Conservation (phyloP, 306 rosid species). For the Comarum palustre region DNA sequence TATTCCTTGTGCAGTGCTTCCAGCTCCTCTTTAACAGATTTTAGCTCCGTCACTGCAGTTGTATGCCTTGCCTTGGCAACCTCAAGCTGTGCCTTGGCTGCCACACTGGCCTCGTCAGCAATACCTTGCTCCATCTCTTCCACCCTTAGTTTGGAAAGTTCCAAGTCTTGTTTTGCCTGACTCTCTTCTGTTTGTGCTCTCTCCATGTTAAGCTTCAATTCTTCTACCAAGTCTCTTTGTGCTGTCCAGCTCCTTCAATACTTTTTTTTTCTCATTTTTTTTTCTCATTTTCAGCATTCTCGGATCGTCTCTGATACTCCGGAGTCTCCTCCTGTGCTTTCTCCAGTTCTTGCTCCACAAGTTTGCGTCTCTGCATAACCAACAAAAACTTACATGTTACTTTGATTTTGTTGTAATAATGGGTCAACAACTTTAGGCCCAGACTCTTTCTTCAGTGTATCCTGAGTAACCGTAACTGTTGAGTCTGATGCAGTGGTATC, state of each 20-base stretch:
- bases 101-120: slow-evolving; percentile 92
- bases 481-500: slow-evolving; percentile 20
- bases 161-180: slow-evolving; percentile 95
- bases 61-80: slow-evolving; percentile 86
- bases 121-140: slow-evolving; percentile 99
- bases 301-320: slow-evolving; percentile 59
- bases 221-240: slow-evolving; percentile 86
- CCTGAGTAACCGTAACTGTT: slow-evolving; percentile 2
- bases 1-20: slow-evolving; percentile 61
- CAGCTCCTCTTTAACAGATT: slow-evolving; percentile 76
- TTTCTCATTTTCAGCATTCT: slow-evolving; percentile 60
- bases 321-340: slow-evolving; percentile 75
- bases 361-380: slow-evolving; percentile 66
- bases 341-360: slow-evolving; percentile 86
- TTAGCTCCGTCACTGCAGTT: slow-evolving; percentile 74
- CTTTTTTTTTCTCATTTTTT: slow-evolving; percentile 47
- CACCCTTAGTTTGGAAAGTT: slow-evolving; percentile 95
- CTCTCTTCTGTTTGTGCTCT: slow-evolving; percentile 94
- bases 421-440: slow-evolving; percentile 14
- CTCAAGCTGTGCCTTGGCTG: slow-evolving; percentile 97
- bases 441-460: slow-evolving; percentile 11
- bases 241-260: slow-evolving; percentile 73
- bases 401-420: slow-evolving; percentile 36
- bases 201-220: slow-evolving; percentile 86
- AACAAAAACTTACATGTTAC: slow-evolving; percentile 16